A percentile compares a stretch with the other conserved stretches of the same genome.
Conservation (phyloP, 768 basidiomycete genomes). For the Leucosporidium scottii region DNA sequence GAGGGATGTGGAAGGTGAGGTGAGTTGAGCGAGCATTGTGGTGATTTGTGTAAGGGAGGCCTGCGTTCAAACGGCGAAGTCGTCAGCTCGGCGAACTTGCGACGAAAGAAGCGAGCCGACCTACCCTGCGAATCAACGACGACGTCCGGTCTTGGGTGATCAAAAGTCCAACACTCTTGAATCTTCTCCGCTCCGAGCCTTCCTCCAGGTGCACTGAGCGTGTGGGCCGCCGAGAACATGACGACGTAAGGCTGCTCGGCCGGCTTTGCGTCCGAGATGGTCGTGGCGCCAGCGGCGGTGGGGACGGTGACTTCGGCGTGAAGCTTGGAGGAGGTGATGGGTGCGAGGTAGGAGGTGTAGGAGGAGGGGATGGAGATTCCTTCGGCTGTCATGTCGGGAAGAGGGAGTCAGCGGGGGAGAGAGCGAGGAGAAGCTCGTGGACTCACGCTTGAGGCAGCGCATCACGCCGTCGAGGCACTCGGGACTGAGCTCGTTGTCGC, state of each 20-base stretch:
- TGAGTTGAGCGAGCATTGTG: slow-evolving; percentile 87
- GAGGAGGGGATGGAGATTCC: slow-evolving; percentile 95
- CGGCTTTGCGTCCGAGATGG: slow-evolving; percentile 50
- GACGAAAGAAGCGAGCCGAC: not conserved
- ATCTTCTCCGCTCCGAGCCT: slow-evolving; percentile 47
- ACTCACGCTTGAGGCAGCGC: slow-evolving; percentile 82
- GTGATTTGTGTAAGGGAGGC: slow-evolving; percentile 84
- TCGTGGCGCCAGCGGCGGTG: slow-evolving; percentile 22
- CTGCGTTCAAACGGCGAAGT: slow-evolving; percentile 44
- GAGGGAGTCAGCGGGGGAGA: not conserved
- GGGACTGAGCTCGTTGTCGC: slow-evolving; percentile 95
- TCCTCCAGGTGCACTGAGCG: slow-evolving; percentile 69
- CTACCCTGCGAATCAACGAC: slow-evolving; percentile 52
- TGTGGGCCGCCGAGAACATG: slow-evolving; percentile 90
- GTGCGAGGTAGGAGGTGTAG: slow-evolving; percentile 90
- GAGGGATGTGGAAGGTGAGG: slow-evolving; percentile 83
- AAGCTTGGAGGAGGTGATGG: slow-evolving; percentile 86
- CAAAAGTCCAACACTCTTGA: slow-evolving; percentile 97
- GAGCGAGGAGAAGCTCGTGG: not conserved
- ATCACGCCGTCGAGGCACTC: slow-evolving; percentile 95
- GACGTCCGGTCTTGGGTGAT: slow-evolving; percentile 77
- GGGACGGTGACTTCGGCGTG: slow-evolving; percentile 67
- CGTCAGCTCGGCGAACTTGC: not conserved
- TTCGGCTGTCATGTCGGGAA: slow-evolving; percentile 51
- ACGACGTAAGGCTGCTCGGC: slow-evolving; percentile 96